Percentiles rank a stretch among this genome's conserved stretches.
Evolutionary conservation across 2,329 filamentous ascomycete genomes (phyloP).

Genomic region (Zopfia rhizophila): DNA sequence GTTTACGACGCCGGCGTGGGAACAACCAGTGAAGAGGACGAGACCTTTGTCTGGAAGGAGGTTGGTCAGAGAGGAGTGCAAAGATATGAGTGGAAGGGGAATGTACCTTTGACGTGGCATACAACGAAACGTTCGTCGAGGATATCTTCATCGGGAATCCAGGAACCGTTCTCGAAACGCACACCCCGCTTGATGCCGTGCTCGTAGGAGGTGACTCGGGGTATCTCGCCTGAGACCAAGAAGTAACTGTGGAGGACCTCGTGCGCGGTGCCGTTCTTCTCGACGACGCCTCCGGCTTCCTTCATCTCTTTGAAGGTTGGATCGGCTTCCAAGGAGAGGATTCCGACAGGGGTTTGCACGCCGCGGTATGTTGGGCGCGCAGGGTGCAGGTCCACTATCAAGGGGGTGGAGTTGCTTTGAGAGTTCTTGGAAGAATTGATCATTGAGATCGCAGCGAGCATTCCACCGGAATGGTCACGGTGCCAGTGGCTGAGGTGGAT

Average conservation of each 20-base stretch:
- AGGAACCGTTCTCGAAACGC: conserved; percentile 55
- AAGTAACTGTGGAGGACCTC: conserved; percentile 62
- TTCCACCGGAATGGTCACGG: conserved; percentile 65
- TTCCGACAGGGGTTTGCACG: conserved; percentile 52
- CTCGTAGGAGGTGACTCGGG: conserved; percentile 62
- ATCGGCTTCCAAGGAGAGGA: conserved; percentile 64
- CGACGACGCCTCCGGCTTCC: conserved; percentile 53
- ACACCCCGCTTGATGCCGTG: conserved; percentile 59
- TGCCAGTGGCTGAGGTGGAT: conserved; percentile 66
- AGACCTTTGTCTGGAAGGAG: conserved; percentile 58
- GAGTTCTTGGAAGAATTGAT: conserved; percentile 55
- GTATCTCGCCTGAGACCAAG: conserved; percentile 65
- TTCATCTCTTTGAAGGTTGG: conserved; percentile 62
- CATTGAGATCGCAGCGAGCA: conserved; percentile 61
- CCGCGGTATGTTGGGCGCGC: conserved; percentile 63
- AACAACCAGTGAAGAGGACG: conserved; percentile 67
- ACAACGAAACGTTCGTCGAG: conserved; percentile 65
- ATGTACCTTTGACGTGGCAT: conserved; percentile 62
- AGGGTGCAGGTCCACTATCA: conserved; percentile 64
- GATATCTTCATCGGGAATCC: conserved; percentile 63
- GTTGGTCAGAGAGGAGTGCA: conserved; percentile 7
- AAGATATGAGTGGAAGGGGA: not conserved
- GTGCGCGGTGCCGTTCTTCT: conserved; percentile 54
- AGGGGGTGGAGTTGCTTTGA: conserved; percentile 24
- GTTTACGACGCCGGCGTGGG: conserved; percentile 66